Base-by-base conservation (phyloP, 23 red algal species). In the Gracilaria domingensis region DNA sequence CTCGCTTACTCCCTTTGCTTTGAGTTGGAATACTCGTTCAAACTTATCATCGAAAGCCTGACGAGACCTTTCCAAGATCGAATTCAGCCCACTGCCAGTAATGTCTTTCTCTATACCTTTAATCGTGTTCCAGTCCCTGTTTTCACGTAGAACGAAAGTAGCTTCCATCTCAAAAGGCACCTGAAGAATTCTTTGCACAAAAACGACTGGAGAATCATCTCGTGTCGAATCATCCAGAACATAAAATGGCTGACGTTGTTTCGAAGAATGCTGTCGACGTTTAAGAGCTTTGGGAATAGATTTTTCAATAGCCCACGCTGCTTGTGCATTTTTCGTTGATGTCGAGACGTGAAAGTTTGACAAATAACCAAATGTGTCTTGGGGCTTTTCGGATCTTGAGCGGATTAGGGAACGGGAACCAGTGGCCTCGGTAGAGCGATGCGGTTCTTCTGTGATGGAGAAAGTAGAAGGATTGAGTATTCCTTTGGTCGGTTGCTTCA, bases 161-260 rank as follows among this genome's bases (percentile, higher is more conserved):
- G 81, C 89, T 11, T 96, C 95, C 24, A 96, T 80, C 59, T 93
- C 65, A 93, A 96, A 96, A 39, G 87, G 95, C 5, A 84, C 47
- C 40, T 62, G 40, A 21, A 96, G 60, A 37, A 96, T 48, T 20
- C 95, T 61, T 54, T 96, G 95, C 56, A 90, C 88, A 39, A 96
- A 81, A 45, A 82, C 48, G 7, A 36, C 70, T 48, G 54, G 49
- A 42, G 79, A 51, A 20, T 12, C 57, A 32, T 55, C 59, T 24
- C 34, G 48, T 30, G 66, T 75, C 49, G 83, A 38, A 73, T 82
- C 71, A 24, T 81, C 67, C 57, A 94, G 12, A 20, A 87, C 33
- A 49, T 77, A 78, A 0, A 84, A 20, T 17, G 36, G 25, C 26
- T 59, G 58, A 47, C 25, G 8, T 51, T 47, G 66, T 18, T 62